A percentile compares a stretch with the other conserved stretches of the same genome.
Conservation (phyloP, 768 basidiomycete species). For the Pleurotus ostreatus region DNA sequence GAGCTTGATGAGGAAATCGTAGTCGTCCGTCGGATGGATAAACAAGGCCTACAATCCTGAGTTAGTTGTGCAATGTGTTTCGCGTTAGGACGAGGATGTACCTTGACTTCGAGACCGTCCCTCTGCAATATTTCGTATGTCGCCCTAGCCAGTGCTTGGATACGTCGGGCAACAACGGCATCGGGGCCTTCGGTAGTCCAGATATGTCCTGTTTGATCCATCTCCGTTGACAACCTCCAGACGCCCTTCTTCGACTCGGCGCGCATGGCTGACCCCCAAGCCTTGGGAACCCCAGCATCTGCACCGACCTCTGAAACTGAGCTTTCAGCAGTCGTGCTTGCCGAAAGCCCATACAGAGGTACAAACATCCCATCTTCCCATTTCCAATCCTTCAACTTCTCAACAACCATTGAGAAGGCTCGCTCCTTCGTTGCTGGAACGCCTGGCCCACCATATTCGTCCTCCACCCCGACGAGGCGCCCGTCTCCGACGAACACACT, state of each 20-base stretch:
- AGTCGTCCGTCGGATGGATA: conserved; percentile 77
- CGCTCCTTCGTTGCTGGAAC: conserved; percentile 75
- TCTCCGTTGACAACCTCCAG: conserved; percentile 78
- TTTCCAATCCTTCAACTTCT: conserved; percentile 76
- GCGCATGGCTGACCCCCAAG: conserved; percentile 14
- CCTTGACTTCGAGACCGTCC: conserved; percentile 53
- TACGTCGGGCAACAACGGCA: conserved; percentile 66
- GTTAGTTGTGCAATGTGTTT: background rate
- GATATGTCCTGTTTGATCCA: conserved; percentile 66
- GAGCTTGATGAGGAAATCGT: conserved; percentile 80
- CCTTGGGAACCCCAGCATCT: conserved; percentile 18
- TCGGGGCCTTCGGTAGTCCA: conserved; percentile 76
- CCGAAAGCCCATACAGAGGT: conserved; percentile 53
- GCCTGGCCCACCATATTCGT: conserved; percentile 29
- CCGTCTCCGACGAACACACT: conserved; percentile 64
- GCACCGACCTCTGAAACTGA: conserved; percentile 21
- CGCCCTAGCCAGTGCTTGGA: conserved; percentile 71
- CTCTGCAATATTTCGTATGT: conserved; percentile 58
- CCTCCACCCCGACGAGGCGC: conserved; percentile 23
- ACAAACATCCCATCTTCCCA: conserved; percentile 76
- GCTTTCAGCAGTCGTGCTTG: conserved; percentile 2
- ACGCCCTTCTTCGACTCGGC: conserved; percentile 32
- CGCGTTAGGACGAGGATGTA: conserved; percentile 20
- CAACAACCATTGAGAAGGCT: conserved; percentile 72
- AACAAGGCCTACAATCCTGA: conserved; percentile 63